phyloP scores from a whole-genome alignment of 2,329 filamentous ascomycete species.

The Chaetoscypha palmicola region DNA sequence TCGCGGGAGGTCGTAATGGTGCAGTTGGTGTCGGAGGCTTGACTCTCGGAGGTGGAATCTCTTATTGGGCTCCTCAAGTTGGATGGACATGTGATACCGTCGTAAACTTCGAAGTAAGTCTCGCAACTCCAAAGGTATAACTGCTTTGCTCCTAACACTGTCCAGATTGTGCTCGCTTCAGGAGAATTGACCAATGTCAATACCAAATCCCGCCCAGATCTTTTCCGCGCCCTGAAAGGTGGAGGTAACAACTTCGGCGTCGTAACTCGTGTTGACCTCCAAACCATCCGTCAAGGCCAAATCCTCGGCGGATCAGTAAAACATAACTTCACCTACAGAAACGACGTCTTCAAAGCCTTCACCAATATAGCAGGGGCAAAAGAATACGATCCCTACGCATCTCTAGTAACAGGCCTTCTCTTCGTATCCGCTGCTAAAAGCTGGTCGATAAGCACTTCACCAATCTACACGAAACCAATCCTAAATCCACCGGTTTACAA shows the following conservation, averaged over 20 bases:
- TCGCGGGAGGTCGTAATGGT: constrained; percentile 32
- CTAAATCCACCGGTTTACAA: not conserved
- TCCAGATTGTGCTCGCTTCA: constrained; percentile 29
- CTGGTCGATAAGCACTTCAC: not conserved
- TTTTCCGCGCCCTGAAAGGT: constrained; percentile 47
- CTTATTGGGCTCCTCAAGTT: constrained; percentile 26
- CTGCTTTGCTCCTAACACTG: not conserved
- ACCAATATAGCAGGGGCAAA: not conserved
- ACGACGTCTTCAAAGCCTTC: not conserved
- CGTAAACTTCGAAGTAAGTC: constrained; percentile 42
- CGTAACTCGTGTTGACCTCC: constrained; percentile 40
- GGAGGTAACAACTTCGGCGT: constrained; percentile 51
- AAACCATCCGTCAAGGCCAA: constrained; percentile 28
- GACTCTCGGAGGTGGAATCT: constrained; percentile 24
- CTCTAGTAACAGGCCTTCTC: not conserved
- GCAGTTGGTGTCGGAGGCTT: constrained; percentile 36
- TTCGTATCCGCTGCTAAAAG: not conserved
- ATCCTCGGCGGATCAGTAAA: not conserved
- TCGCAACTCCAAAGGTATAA: too few species aligned
- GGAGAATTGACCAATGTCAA: constrained; percentile 42
- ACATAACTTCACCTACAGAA: not conserved
- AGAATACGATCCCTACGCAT: not conserved
- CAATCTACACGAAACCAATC: not conserved
- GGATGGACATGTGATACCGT: constrained; percentile 42
- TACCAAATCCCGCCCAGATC: constrained; percentile 36